Percentiles rank a stretch among this genome's conserved stretches.
These are phyloP conservation scores for Sophora flavescens DNA, from an alignment of 306 rosid species.

Conservation along the genomic window DNA sequence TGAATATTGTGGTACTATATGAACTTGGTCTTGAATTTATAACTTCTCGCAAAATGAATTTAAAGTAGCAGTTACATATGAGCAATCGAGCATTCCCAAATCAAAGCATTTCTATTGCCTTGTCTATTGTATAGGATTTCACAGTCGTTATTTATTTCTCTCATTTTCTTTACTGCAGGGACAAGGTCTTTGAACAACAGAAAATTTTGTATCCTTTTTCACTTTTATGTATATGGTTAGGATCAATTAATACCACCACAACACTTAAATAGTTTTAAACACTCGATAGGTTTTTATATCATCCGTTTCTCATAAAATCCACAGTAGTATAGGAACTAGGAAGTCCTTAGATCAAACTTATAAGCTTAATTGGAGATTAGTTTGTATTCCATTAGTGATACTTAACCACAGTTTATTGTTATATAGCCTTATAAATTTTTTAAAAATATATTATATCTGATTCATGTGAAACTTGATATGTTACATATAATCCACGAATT, in stretches of 20 bases:
- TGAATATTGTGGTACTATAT: not conserved
- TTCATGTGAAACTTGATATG: slow-evolving; percentile 20
- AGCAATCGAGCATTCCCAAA: slow-evolving; percentile 7
- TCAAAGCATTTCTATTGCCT: not conserved
- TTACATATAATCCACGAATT: not conserved
- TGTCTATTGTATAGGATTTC: slow-evolving; percentile 37
- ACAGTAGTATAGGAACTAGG: not conserved
- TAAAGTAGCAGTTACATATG: not conserved
- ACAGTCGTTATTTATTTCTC: slow-evolving; percentile 9
- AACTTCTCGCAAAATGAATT: slow-evolving; percentile 25
- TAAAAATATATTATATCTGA: not conserved
- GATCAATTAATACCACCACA: not conserved
- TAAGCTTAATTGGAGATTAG: not conserved
- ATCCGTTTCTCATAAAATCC: slow-evolving; percentile 25
- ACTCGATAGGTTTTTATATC: slow-evolving; percentile 2
- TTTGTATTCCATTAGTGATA: slow-evolving; percentile 4
- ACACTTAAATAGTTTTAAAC: slow-evolving; percentile 19
- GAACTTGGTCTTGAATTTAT: slow-evolving; percentile 16
- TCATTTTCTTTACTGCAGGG: slow-evolving; percentile 62
- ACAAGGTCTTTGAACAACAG: slow-evolving; percentile 93
- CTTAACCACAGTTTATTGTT: not conserved
- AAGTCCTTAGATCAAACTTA: not conserved
- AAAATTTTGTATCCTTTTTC: slow-evolving; percentile 85
- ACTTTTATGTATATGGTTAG: not conserved
- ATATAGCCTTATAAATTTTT: not conserved